Evolutionary conservation across 495 filamentous ascomycete species (phyloP).

Genomic region (Penicillium riverlandense): DNA sequence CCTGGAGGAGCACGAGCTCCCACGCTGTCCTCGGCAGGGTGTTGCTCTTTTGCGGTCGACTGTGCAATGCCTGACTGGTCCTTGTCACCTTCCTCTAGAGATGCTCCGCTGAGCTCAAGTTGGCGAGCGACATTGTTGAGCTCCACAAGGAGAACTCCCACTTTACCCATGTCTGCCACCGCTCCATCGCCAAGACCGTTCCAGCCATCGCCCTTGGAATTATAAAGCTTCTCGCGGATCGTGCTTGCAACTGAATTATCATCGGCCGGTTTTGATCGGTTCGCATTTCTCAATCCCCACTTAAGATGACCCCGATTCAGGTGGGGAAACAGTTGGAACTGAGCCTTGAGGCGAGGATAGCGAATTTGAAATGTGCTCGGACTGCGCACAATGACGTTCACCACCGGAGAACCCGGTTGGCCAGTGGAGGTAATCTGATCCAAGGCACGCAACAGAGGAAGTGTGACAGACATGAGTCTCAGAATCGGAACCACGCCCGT

Average conservation of each 20-base stretch:
- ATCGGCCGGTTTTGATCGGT: conserved; percentile 6
- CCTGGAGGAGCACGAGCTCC: background rate
- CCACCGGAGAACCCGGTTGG: conserved; percentile 14
- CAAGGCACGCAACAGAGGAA: conserved; percentile 63
- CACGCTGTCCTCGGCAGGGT: background rate
- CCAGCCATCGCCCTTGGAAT: conserved; percentile 42
- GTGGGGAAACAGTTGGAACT: conserved; percentile 28
- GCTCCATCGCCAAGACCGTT: conserved; percentile 40
- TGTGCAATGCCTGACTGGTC: too few relatives aligned
- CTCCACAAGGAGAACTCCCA: conserved; percentile 34
- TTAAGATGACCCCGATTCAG: conserved; percentile 22
- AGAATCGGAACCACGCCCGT: conserved; percentile 48
- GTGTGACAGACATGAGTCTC: conserved; percentile 49
- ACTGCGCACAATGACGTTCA: conserved; percentile 34
- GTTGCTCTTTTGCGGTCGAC: background rate
- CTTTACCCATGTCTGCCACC: conserved; percentile 26
- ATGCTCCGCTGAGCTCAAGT: conserved; percentile 1
- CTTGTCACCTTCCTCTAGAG: too few relatives aligned
- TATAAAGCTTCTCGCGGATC: conserved; percentile 28
- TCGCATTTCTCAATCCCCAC: conserved; percentile 37
- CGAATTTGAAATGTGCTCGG: conserved; percentile 38
- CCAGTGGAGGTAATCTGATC: conserved; percentile 29
- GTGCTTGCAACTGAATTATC: conserved; percentile 9
- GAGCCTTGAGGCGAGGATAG: conserved; percentile 28
- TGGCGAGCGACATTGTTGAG: conserved; percentile 21